Evolutionary conservation across 345 rosid species (phyloP).

Genomic region (Gossypium rotundifolium): DNA sequence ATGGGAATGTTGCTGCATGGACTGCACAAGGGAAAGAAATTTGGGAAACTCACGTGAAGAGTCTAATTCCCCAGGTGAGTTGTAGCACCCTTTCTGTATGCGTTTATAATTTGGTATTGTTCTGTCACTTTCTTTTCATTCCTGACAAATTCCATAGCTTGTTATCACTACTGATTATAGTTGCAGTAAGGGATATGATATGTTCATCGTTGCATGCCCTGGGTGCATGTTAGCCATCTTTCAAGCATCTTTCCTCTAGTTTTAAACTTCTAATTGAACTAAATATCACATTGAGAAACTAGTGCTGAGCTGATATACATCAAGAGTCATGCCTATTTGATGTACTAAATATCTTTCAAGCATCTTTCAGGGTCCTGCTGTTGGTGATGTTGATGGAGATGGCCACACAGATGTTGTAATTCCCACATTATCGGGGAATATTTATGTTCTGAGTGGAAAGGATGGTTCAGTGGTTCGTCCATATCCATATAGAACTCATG

Average conservation of each 20-base stretch:
- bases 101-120: background rate
- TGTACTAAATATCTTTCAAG: too few relatives aligned
- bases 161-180: background rate
- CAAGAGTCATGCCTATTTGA: background rate
- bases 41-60: constrained; percentile 86
- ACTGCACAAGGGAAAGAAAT: constrained; percentile 83
- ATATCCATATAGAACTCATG: constrained; percentile 96
- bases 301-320: background rate
- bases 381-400: constrained; percentile 97
- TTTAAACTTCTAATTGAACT: background rate
- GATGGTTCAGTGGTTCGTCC: constrained; percentile 88
- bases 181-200: constrained; percentile 5
- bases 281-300: background rate
- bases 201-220: background rate
- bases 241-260: background rate
- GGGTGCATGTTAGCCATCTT: background rate
- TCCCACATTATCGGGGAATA: constrained; percentile 92
- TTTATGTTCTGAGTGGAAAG: constrained; percentile 89
- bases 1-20: constrained; percentile 98
- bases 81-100: constrained; percentile 8
- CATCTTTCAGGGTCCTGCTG: constrained; percentile 57
- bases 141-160: background rate
- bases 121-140: background rate
- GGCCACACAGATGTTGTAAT: constrained; percentile 91
- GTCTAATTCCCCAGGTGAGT: constrained; percentile 89